phyloP scores from a whole-genome alignment of 129 eudicot species.

The Centaurea solstitialis region DNA sequence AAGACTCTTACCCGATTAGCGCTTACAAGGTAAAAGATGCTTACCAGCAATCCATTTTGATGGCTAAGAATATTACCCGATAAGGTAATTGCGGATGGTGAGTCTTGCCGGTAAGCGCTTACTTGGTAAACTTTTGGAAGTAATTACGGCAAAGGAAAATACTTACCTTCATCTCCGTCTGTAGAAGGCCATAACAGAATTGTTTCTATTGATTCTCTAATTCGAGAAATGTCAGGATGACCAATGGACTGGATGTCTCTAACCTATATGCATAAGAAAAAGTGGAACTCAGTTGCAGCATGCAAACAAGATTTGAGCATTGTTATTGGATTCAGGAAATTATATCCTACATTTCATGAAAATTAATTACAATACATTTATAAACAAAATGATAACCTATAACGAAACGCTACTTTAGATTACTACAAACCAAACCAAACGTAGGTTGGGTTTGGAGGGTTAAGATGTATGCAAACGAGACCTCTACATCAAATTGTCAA shows the following conservation, averaged over 20 bases:
- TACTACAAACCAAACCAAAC: not conserved
- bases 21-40: no score
- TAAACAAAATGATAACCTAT: not conserved
- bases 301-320: not conserved
- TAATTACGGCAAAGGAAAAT: not conserved
- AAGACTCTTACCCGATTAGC: no score
- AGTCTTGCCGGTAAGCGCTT: no score
- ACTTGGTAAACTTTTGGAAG: not conserved
- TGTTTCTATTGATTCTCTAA: slow-evolving; percentile 55
- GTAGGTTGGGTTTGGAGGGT: not conserved
- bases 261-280: slow-evolving; percentile 39
- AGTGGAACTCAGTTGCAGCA: not conserved
- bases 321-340: not conserved
- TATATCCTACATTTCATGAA: not conserved
- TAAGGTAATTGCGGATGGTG: no score
- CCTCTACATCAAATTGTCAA: not conserved
- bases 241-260: slow-evolving; percentile 57
- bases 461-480: not conserved
- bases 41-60: no score
- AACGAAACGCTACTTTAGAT: not conserved
- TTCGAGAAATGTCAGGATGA: slow-evolving; percentile 48
- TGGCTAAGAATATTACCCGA: no score
- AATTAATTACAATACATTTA: not conserved
- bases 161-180: slow-evolving; percentile 79
- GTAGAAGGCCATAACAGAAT: slow-evolving; percentile 70